Conservation (phyloP, 2,329 filamentous ascomycete genomes). For the Hymenotorrendiella dingleyae region DNA sequence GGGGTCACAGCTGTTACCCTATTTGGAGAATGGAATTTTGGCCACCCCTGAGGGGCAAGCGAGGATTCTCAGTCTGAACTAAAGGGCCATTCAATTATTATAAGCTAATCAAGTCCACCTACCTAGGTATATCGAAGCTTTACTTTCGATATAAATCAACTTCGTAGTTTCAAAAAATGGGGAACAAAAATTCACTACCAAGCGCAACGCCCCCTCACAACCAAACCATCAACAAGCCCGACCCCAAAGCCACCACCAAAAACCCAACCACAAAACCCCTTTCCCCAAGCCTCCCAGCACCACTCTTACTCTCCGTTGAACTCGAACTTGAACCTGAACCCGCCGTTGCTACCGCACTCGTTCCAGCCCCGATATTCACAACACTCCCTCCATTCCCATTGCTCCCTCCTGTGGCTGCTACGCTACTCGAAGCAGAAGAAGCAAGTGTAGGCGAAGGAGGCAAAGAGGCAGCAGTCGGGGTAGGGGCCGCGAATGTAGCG, state of each 20-base stretch:
- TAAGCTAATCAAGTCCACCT: too few relatives aligned
- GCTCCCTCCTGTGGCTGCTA: background rate
- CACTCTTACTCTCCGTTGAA: background rate
- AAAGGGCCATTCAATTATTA: too few relatives aligned
- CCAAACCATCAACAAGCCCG: background rate
- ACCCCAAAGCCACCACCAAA: background rate
- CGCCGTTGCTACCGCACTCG: background rate
- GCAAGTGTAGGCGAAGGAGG: background rate
- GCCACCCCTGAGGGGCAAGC: too few relatives aligned
- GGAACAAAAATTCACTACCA: too few relatives aligned
- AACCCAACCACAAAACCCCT: background rate
- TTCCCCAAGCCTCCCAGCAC: background rate
- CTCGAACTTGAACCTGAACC: background rate
- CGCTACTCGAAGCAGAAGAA: background rate
- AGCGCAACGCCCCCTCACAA: too few relatives aligned
- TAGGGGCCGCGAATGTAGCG: conserved; percentile 6
- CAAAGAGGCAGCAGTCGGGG: conserved; percentile 1
- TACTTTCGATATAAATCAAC: too few relatives aligned
- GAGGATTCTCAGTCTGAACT: too few relatives aligned
- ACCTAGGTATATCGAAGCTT: too few relatives aligned
- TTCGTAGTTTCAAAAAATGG: too few relatives aligned
- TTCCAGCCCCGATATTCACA: background rate
- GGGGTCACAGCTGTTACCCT: too few relatives aligned
- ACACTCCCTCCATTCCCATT: background rate
- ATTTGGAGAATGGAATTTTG: too few relatives aligned